Percentiles rank a stretch among this genome's conserved stretches.
These are phyloP conservation scores for Septoria linicola DNA, from an alignment of 2,329 filamentous ascomycete species.

Conservation along the genomic window DNA sequence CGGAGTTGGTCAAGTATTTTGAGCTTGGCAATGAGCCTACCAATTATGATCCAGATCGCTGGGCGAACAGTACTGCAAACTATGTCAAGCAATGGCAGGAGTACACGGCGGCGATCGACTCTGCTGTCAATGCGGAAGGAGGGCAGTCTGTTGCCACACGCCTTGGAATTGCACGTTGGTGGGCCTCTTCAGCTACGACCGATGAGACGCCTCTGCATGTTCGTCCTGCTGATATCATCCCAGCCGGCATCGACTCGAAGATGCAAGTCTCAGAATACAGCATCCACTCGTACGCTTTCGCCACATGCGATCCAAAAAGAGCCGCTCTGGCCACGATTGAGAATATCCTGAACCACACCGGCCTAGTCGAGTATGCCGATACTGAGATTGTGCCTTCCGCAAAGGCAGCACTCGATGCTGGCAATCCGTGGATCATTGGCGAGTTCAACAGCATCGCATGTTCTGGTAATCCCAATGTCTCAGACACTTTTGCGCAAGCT, in stretches of 20 bases:
- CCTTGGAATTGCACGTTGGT: conserved; percentile 28
- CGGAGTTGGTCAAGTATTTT: conserved; percentile 29
- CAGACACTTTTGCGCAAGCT: conserved; percentile 44
- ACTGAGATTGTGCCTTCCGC: conserved; percentile 34
- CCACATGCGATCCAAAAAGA: conserved; percentile 32
- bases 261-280: conserved; percentile 33
- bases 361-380: conserved; percentile 30
- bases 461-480: conserved; percentile 42
- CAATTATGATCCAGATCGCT: conserved; percentile 30
- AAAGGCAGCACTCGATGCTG: conserved; percentile 30
- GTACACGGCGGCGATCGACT: conserved; percentile 32
- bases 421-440: conserved; percentile 38
- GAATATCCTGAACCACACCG: conserved; percentile 36
- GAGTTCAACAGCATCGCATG: conserved; percentile 47
- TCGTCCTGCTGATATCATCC: conserved; percentile 33
- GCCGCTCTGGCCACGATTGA: conserved; percentile 29
- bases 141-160: conserved; percentile 8
- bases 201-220: conserved; percentile 33
- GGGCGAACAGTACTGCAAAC: conserved; percentile 29
- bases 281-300: conserved; percentile 36
- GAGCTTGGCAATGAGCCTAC: conserved; percentile 37
- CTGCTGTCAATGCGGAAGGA: conserved; percentile 25
- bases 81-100: conserved; percentile 36
- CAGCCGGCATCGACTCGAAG: conserved; percentile 30
- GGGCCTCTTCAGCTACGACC: conserved; percentile 34